Conservation (phyloP, 352 stramenopile genomes). For the Halophytophthora polymorphica region DNA sequence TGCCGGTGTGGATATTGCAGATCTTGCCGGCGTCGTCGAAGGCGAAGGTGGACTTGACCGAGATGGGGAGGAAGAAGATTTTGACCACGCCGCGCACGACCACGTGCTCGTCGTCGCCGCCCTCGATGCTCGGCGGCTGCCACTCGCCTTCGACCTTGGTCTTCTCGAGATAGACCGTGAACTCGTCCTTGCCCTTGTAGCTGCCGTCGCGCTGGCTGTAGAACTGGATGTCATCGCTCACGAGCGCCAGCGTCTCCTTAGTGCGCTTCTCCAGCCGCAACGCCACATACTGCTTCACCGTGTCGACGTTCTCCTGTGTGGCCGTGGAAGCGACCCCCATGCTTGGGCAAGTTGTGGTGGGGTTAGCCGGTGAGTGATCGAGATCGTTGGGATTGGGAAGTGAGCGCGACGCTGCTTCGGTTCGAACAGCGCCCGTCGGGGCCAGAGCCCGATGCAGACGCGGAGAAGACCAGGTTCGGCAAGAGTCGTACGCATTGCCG, state of each 20-base stretch:
- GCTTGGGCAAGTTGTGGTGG: background rate
- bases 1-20: constrained; percentile 46
- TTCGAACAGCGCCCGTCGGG: background rate
- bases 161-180: constrained; percentile 46
- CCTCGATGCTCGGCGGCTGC: constrained; percentile 36
- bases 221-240: constrained; percentile 54
- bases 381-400: constrained; percentile 12
- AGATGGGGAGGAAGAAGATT: constrained; percentile 53
- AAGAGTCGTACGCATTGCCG: too few species aligned
- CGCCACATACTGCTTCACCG: constrained; percentile 38
- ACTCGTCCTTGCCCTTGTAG: constrained; percentile 42
- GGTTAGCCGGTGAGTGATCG: background rate
- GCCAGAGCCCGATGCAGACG: background rate
- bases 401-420: constrained; percentile 1
- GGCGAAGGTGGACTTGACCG: constrained; percentile 44
- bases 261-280: constrained; percentile 38
- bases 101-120: constrained; percentile 43
- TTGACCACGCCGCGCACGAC: constrained; percentile 48
- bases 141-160: constrained; percentile 47
- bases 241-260: constrained; percentile 38
- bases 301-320: constrained; percentile 39
- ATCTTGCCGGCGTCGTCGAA: constrained; percentile 41
- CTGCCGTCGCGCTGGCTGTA: constrained; percentile 47
- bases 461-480: background rate
- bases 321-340: constrained; percentile 32